These are phyloP conservation scores for Eudorina sp. DNA, from an alignment of 139 green algal genomes.

Conservation along the genomic window DNA sequence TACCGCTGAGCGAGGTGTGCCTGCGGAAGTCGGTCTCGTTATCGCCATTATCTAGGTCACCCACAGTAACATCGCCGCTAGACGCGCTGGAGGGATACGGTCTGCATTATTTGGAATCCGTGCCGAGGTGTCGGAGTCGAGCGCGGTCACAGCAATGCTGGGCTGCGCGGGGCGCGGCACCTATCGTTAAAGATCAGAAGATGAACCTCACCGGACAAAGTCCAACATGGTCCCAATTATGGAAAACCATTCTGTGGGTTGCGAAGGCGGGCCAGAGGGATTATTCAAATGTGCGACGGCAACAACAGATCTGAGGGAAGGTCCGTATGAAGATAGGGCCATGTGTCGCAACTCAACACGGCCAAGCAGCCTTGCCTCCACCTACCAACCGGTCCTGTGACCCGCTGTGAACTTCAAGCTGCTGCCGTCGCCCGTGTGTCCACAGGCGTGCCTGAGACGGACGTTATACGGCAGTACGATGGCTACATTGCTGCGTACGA, in stretches of 20 bases:
- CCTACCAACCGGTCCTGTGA: too few relatives aligned
- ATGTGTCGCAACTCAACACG: too few relatives aligned
- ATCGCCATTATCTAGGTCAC: not conserved
- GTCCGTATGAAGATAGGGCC: too few relatives aligned
- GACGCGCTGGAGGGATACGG: too few relatives aligned
- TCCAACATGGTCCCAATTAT: not conserved
- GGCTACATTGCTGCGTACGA: slow-evolving; percentile 79
- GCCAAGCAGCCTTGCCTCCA: too few relatives aligned
- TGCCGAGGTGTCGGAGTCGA: not conserved
- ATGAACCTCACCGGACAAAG: too few relatives aligned
- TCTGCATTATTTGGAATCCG: too few relatives aligned
- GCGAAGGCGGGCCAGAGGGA: not conserved
- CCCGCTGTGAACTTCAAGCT: too few relatives aligned
- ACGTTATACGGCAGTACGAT: slow-evolving; percentile 64
- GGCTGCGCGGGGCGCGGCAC: too few relatives aligned
- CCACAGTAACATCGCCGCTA: not conserved
- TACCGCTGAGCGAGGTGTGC: not conserved
- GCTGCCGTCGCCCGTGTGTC: too few relatives aligned
- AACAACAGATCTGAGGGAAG: not conserved
- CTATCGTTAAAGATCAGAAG: too few relatives aligned
- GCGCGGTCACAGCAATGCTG: too few relatives aligned
- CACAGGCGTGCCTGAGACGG: slow-evolving; percentile 54
- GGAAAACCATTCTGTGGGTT: not conserved
- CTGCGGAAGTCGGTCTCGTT: not conserved
- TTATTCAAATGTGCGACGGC: not conserved